A percentile compares a stretch with the other conserved stretches of the same genome.
Evolutionary conservation across 768 basidiomycete species (phyloP).

Genomic region (Rhodotorula diobovata): DNA sequence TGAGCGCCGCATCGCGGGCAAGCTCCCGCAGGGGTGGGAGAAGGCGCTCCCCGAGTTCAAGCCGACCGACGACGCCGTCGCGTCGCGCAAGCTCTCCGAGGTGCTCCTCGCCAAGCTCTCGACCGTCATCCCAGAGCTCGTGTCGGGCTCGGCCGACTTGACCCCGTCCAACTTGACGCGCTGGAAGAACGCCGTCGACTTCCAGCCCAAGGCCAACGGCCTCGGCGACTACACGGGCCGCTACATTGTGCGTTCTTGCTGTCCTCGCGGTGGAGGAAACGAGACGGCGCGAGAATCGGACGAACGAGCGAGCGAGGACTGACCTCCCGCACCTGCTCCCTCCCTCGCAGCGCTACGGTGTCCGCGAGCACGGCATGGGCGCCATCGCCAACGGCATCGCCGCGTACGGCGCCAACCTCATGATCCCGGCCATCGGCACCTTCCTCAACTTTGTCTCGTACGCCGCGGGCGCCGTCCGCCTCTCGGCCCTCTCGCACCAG

Average conservation of each 20-base stretch:
- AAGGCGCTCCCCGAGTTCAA: slow-evolving; percentile 78
- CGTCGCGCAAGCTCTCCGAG: slow-evolving; percentile 88
- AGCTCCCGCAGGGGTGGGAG: slow-evolving; percentile 83
- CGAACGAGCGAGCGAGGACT: background rate
- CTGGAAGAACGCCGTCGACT: slow-evolving; percentile 76
- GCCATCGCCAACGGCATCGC: slow-evolving; percentile 80
- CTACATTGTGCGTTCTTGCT: slow-evolving; percentile 56
- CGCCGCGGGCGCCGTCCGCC: slow-evolving; percentile 82
- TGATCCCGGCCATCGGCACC: slow-evolving; percentile 81
- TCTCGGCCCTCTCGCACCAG: slow-evolving; percentile 81
- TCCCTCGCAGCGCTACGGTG: slow-evolving; percentile 66
- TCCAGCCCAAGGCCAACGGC: slow-evolving; percentile 81
- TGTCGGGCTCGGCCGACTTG: slow-evolving; percentile 46
- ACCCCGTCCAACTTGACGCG: slow-evolving; percentile 56
- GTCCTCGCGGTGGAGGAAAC: background rate
- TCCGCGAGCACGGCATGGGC: slow-evolving; percentile 95
- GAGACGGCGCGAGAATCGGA: background rate
- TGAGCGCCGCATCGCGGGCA: slow-evolving; percentile 72
- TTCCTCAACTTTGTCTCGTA: slow-evolving; percentile 57
- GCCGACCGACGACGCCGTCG: slow-evolving; percentile 73
- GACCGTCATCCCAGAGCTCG: slow-evolving; percentile 71
- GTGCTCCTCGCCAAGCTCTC: slow-evolving; percentile 73
- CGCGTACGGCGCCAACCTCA: slow-evolving; percentile 71
- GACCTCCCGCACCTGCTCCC: background rate
- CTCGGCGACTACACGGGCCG: slow-evolving; percentile 79